Evolutionary conservation across 2,329 filamentous ascomycete species (phyloP).

Genomic region (Calonectria leucothoes): DNA sequence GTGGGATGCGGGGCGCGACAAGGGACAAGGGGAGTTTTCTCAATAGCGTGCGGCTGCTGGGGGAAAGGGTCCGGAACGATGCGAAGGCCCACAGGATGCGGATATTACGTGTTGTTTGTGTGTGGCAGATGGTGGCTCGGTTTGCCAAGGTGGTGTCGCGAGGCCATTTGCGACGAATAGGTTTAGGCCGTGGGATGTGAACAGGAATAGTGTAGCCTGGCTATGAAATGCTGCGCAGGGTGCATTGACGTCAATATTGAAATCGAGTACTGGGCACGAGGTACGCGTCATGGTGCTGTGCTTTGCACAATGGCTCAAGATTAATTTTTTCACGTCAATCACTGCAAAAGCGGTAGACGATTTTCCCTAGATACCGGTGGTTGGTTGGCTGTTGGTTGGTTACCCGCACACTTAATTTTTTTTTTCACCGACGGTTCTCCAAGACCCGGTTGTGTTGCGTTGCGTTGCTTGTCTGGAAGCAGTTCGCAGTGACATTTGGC

Average conservation of each 20-base stretch:
- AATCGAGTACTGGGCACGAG: background rate
- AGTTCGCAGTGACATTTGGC: background rate
- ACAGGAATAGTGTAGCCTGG: background rate
- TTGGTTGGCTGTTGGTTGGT: background rate
- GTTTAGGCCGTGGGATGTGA: background rate
- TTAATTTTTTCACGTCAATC: background rate
- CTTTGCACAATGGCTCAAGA: background rate
- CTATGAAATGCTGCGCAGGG: background rate
- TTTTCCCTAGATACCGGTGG: background rate
- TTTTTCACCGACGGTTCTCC: constrained; percentile 5
- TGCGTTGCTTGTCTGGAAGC: background rate
- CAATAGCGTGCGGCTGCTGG: background rate
- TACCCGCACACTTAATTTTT: background rate
- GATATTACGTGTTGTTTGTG: constrained; percentile 15
- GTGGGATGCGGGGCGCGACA: constrained; percentile 2
- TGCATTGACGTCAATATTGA: background rate
- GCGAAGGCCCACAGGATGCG: constrained; percentile 9
- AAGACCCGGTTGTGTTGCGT: background rate
- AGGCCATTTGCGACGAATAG: background rate
- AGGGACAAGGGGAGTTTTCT: background rate
- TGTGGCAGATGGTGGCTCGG: background rate
- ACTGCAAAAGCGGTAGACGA: background rate
- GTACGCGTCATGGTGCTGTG: background rate
- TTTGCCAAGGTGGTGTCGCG: background rate
- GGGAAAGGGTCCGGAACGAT: constrained; percentile 16